A percentile compares a stretch with the other conserved stretches of the same genome.
Evolutionary conservation across 2,329 filamentous ascomycete species (phyloP).

Genomic region (Colletotrichum graminicola): DNA sequence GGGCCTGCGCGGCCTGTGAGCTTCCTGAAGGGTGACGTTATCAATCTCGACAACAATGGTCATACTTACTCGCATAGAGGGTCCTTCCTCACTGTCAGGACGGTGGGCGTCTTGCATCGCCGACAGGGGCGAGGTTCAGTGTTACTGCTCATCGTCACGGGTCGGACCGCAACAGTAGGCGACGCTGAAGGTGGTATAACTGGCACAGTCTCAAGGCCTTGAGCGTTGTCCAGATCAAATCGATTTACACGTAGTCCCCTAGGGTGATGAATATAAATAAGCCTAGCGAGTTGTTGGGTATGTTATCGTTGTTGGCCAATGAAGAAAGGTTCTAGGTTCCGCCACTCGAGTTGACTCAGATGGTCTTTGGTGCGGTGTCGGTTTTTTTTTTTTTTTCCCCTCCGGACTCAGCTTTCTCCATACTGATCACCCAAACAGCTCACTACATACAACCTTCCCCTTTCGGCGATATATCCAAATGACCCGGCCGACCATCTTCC

Average conservation of each 20-base stretch:
- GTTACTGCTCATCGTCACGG: conserved; percentile 27
- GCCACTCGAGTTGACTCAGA: conserved; percentile 36
- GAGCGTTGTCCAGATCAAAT: too few species aligned
- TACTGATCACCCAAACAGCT: neutral
- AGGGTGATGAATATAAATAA: neutral
- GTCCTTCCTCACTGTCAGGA: conserved; percentile 44
- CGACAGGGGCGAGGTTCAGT: conserved; percentile 41
- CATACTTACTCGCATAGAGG: conserved; percentile 46
- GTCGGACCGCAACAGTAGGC: conserved; percentile 1
- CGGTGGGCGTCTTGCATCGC: conserved; percentile 44
- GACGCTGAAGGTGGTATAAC: neutral
- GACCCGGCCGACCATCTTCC: neutral
- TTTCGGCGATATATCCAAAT: neutral
- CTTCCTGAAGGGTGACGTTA: neutral
- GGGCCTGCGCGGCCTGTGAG: conserved; percentile 46
- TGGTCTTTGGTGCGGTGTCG: neutral
- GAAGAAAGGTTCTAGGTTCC: conserved; percentile 9
- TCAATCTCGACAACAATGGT: neutral
- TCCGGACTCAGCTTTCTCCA: conserved; percentile 15
- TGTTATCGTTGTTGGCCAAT: conserved; percentile 4
- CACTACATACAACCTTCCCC: neutral
- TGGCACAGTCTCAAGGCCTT: neutral
- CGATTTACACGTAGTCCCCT: too few species aligned
- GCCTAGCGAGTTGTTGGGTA: too few species aligned
- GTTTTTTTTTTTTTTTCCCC: conserved; percentile 15